These are phyloP conservation scores for Alternaria gansuensis DNA, from an alignment of 2,329 filamentous ascomycete species.

Conservation along the genomic window DNA sequence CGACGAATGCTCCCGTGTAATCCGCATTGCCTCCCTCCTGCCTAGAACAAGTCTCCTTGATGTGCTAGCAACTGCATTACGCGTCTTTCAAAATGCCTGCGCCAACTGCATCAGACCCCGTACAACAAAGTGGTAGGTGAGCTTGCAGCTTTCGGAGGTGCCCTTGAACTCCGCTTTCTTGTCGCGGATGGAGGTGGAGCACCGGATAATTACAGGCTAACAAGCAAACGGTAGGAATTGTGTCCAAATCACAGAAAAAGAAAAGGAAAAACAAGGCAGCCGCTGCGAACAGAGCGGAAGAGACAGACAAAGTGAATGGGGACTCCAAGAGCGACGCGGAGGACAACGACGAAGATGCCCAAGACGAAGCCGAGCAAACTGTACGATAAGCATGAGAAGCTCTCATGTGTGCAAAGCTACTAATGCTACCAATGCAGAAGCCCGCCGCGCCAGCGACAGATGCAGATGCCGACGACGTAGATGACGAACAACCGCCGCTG, in stretches of 20 bases:
- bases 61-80: conserved; percentile 22
- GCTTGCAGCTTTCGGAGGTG: conserved; percentile 34
- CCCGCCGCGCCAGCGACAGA: conserved; percentile 35
- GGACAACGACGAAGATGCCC: conserved; percentile 42
- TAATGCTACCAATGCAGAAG: conserved; percentile 35
- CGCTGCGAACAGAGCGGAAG: conserved; percentile 38
- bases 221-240: conserved; percentile 31
- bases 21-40: conserved; percentile 13
- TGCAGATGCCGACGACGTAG: conserved; percentile 47
- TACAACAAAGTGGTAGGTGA: conserved; percentile 51
- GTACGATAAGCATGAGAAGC: conserved; percentile 27
- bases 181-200: conserved; percentile 3
- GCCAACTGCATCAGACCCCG: conserved; percentile 36
- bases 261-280: conserved; percentile 53
- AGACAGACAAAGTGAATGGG: conserved; percentile 40
- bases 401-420: not conserved
- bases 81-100: conserved; percentile 42
- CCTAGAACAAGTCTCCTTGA: conserved; percentile 9
- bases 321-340: conserved; percentile 36
- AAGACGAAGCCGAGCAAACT: conserved; percentile 48
- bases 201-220: conserved; percentile 28
- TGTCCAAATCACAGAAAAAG: conserved; percentile 53
- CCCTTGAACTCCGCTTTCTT: conserved; percentile 20
- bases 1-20: conserved; percentile 36
- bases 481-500: conserved; percentile 46